Evolutionary conservation across 305 asterid species (phyloP).

Genomic region (Solanum aculeatissimum): DNA sequence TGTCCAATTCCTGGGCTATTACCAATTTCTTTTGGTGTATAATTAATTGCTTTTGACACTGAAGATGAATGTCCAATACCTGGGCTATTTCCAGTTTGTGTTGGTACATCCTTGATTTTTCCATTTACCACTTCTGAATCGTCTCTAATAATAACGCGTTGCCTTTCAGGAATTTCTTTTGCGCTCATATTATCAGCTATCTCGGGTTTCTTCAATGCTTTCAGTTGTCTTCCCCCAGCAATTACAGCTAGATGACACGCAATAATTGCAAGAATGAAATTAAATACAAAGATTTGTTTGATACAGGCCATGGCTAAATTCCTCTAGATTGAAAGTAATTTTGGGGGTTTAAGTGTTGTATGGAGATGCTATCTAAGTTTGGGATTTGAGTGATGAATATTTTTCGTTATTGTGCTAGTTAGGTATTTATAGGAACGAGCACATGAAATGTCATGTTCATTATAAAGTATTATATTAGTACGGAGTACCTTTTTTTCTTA

Average conservation of each 20-base stretch:
- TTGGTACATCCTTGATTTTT: conserved; percentile 19
- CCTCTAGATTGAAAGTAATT: neutral
- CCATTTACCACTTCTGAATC: neutral
- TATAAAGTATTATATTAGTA: neutral
- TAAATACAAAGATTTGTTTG: neutral
- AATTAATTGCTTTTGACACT: neutral
- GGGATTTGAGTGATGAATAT: neutral
- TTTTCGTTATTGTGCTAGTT: neutral
- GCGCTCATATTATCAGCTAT: neutral
- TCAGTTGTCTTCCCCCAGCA: conserved; percentile 21
- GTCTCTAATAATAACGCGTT: neutral
- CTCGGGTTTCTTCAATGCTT: conserved; percentile 2
- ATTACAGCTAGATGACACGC: neutral
- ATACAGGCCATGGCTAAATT: conserved; percentile 9
- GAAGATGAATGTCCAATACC: conserved; percentile 11
- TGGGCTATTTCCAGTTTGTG: conserved; percentile 46
- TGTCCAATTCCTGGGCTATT: conserved; percentile 29
- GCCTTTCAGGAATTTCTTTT: neutral
- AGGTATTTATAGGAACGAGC: neutral
- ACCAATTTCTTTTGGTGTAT: conserved; percentile 34
- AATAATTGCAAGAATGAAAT: conserved; percentile 11
- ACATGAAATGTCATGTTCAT: neutral
- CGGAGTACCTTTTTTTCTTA: neutral
- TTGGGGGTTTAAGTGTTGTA: neutral
- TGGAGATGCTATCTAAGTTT: neutral